Base-by-base conservation (phyloP, 2,329 filamentous ascomycete species). In the Pseudogymnoascus sp. region DNA sequence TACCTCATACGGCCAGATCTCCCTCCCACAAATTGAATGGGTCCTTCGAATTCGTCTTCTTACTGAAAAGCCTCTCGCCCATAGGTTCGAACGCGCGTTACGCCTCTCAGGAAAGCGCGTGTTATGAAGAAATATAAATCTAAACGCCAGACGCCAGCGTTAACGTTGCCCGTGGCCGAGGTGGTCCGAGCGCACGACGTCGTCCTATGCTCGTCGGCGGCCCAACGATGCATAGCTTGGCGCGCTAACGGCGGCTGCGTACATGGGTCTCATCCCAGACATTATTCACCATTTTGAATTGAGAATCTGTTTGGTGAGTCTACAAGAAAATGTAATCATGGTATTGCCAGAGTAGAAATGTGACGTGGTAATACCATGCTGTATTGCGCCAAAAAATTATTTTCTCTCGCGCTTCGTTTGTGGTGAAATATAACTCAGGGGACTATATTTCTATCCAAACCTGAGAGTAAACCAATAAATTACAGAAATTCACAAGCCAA, bases 161-260 rank as follows among this genome's bases (percentile, higher is more conserved):
- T 31, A 2, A 31, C 31, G 44, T 51, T 15, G 42, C 44, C 44
- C 25, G 25, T 2, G 25, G 44, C 6, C 27, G 25, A 51, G 8
- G 25, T 51, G 44, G 44, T 51, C 44, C 44, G 44, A 51, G 44
- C 44, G 44, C 44, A 51, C 44, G 44, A 29, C 44, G 44, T 51
- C 44, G 25, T 51, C 44, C 44, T 21, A 48, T 51, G 25, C 7
- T 44, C 41, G 44, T 15, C 44, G 44, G 44, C 25, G 44, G 13
- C 44, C 21, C 44, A 31, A 10, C 13, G 25, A 15, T 51, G 44
- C 44, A 31, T 51, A 13, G 25, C 44, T 51, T 51, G 44, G 44
- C 44, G 8, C 44, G 44, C 44, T 51, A 51, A 15, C 21, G 44
- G 25, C 44, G 25, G 44, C 44, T 15, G 31, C 13, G 25, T n/a